Conservation (phyloP, 2,329 filamentous ascomycete species). For the Fusarium pseudoanthophilum region DNA sequence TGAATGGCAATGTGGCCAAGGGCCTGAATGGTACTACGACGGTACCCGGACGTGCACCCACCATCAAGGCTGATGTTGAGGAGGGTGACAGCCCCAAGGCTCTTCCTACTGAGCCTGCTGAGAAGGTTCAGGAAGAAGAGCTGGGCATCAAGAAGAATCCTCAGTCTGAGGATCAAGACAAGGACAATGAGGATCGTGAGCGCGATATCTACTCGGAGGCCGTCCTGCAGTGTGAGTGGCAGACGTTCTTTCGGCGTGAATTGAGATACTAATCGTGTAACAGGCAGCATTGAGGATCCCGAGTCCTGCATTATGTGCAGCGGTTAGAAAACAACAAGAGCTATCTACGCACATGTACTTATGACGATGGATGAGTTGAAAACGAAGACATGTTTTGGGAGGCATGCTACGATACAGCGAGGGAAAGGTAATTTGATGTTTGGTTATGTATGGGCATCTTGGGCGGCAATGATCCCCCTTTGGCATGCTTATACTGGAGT, state of each 20-base stretch:
- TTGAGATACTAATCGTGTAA: conserved; percentile 48
- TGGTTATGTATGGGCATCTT: conserved; percentile 29
- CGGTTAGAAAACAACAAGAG: conserved; percentile 66
- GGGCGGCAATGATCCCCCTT: conserved; percentile 27
- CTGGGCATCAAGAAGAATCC: conserved; percentile 62
- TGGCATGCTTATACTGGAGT: conserved; percentile 36
- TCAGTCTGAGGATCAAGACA: conserved; percentile 79
- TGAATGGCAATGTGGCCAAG: conserved; percentile 67
- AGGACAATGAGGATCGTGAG: conserved; percentile 79
- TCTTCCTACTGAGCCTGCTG: conserved; percentile 76
- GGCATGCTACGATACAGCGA: conserved; percentile 35
- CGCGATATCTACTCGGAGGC: conserved; percentile 96
- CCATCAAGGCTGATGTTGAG: conserved; percentile 80
- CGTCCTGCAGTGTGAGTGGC: conserved; percentile 81
- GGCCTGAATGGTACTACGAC: conserved; percentile 71
- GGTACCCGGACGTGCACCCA: conserved; percentile 71
- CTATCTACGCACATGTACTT: conserved; percentile 38
- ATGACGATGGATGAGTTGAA: conserved; percentile 48
- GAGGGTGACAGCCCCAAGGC: conserved; percentile 85
- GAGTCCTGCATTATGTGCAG: conserved; percentile 98
- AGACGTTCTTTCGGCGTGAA: background rate
- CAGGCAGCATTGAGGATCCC: conserved; percentile 94
- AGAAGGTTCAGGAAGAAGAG: conserved; percentile 72
- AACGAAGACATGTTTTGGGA: conserved; percentile 44
- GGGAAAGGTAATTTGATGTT: conserved; percentile 40